Percentiles rank a stretch among this genome's conserved stretches.
These are phyloP conservation scores for Graphium sp. DNA, from an alignment of 2,329 filamentous ascomycete species.

Conservation along the genomic window DNA sequence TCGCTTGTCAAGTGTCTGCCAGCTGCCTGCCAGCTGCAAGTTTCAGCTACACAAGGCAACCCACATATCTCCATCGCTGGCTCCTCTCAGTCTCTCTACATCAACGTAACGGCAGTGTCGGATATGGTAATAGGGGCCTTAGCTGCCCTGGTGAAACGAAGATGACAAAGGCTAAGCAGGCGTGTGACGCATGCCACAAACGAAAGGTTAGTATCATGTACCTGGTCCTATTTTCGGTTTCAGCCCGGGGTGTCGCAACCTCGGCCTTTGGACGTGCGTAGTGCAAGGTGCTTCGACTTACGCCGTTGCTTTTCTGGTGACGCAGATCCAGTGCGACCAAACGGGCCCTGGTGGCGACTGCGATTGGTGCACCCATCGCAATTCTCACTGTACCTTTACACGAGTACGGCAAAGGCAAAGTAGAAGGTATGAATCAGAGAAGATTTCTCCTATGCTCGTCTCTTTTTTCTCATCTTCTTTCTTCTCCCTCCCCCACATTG, in stretches of 20 bases:
- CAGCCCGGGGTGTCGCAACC: too few relatives aligned
- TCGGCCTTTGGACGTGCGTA: neutral
- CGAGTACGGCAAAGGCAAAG: slow-evolving; percentile 7
- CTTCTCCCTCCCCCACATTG: neutral
- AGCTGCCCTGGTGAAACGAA: too few relatives aligned
- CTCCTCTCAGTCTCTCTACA: too few relatives aligned
- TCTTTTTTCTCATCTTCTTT: neutral
- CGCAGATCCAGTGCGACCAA: slow-evolving; percentile 31
- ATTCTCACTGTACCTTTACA: slow-evolving; percentile 26
- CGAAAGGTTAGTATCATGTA: slow-evolving; percentile 7
- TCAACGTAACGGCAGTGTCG: too few relatives aligned
- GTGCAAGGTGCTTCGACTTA: too few relatives aligned
- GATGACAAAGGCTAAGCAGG: too few relatives aligned
- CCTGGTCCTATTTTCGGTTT: slow-evolving; percentile 1
- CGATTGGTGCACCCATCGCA: slow-evolving; percentile 32
- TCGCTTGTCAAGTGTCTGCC: too few relatives aligned
- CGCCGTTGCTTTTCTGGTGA: slow-evolving; percentile 3
- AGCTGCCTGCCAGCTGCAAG: too few relatives aligned
- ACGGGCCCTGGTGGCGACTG: slow-evolving; percentile 18
- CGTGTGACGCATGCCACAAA: slow-evolving; percentile 6
- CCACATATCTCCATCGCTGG: too few relatives aligned
- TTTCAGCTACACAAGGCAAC: too few relatives aligned
- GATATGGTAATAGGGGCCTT: too few relatives aligned
- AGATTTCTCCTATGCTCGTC: slow-evolving; percentile 1
- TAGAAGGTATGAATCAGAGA: slow-evolving; percentile 2